Evolutionary conservation across 164 flowering plant species (phyloP).

Genomic region (Cinnamomum micranthum): DNA sequence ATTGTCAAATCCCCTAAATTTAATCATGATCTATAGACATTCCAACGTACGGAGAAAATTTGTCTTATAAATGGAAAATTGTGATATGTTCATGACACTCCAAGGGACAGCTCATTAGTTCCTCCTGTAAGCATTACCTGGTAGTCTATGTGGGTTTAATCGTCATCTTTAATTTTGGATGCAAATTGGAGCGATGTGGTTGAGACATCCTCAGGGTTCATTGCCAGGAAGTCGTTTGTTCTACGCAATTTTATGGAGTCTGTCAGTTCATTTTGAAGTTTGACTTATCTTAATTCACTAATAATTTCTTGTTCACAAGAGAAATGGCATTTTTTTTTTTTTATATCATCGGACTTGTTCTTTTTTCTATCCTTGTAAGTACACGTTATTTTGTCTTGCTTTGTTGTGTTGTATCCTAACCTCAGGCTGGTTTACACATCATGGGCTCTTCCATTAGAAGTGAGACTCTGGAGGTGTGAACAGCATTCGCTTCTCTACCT

Average conservation of each 20-base stretch:
- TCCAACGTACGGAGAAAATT: too few relatives aligned
- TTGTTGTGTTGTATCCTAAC: neutral
- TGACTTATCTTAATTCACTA: neutral
- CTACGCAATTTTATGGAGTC: neutral
- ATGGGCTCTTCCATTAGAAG: neutral
- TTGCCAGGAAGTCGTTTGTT: neutral
- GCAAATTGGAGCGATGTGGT: neutral
- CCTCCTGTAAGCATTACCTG: neutral
- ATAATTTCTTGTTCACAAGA: conserved; percentile 1
- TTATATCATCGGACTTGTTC: neutral
- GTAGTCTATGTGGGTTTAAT: neutral
- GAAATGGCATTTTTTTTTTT: neutral
- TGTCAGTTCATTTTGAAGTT: neutral
- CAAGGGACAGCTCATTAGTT: conserved; percentile 43
- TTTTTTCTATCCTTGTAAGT: neutral
- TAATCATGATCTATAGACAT: too few relatives aligned
- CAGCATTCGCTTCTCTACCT: too few relatives aligned
- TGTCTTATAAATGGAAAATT: too few relatives aligned
- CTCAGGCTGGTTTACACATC: neutral
- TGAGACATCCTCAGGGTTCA: neutral
- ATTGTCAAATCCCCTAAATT: too few relatives aligned
- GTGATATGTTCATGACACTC: conserved; percentile 12
- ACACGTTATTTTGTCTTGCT: neutral
- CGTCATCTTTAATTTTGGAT: neutral
- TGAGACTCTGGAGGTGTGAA: too few relatives aligned